Evolutionary conservation across 768 basidiomycete genomes (phyloP).

Genomic region (Daedalea quercina): DNA sequence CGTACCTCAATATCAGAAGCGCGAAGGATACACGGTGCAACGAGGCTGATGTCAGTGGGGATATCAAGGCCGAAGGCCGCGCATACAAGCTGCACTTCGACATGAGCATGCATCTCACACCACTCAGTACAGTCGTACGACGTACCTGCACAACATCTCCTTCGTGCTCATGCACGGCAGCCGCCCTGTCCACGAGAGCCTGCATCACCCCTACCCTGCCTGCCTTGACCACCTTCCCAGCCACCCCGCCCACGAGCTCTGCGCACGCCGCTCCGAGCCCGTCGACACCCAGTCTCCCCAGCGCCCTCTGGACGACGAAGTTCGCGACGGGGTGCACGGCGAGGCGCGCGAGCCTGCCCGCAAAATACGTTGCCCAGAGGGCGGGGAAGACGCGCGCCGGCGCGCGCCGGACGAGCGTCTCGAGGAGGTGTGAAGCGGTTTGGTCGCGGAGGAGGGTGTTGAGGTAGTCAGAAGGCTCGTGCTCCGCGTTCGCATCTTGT

Average conservation of each 20-base stretch:
- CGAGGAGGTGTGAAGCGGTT: slow-evolving; percentile 87
- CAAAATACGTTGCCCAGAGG: slow-evolving; percentile 78
- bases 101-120: too few species aligned
- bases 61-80: slow-evolving; percentile 51
- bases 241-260: slow-evolving; percentile 56
- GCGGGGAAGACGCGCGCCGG: slow-evolving; percentile 53
- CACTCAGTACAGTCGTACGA: too few species aligned
- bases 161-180: slow-evolving; percentile 39
- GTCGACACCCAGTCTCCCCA: slow-evolving; percentile 51
- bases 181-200: slow-evolving; percentile 65
- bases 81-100: slow-evolving; percentile 43
- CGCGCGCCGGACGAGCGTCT: slow-evolving; percentile 62
- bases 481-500: not conserved
- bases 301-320: slow-evolving; percentile 80
- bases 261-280: slow-evolving; percentile 48
- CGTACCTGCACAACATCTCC: slow-evolving; percentile 52
- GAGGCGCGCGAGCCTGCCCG: slow-evolving; percentile 62
- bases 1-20: slow-evolving; percentile 45
- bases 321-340: slow-evolving; percentile 89
- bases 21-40: slow-evolving; percentile 65
- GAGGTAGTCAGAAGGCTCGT: slow-evolving; percentile 70
- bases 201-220: slow-evolving; percentile 74
- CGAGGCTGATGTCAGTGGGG: slow-evolving; percentile 38
- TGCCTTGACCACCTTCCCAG: slow-evolving; percentile 52
- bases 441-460: slow-evolving; percentile 77